Conservation (phyloP, 306 rosid species). For the Rosa rugosa region DNA sequence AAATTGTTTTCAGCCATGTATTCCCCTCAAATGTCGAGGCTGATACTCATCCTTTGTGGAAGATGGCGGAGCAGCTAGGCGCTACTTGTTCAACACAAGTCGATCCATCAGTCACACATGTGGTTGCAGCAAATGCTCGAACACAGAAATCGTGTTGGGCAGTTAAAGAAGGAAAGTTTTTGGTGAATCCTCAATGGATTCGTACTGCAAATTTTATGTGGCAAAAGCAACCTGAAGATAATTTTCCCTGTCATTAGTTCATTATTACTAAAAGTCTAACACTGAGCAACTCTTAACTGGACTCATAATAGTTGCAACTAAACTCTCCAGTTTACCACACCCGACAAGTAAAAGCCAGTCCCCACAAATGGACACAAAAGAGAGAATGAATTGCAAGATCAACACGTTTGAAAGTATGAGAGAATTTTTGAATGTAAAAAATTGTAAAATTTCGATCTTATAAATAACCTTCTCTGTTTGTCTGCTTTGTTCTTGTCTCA, state of each 20-base stretch:
- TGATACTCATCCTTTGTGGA: conserved; percentile 51
- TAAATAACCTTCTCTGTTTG: too few relatives aligned
- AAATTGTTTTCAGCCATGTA: conserved; percentile 61
- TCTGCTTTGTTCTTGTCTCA: too few relatives aligned
- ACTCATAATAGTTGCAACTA: too few relatives aligned
- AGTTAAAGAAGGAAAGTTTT: conserved; percentile 44
- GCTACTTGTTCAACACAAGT: conserved; percentile 61
- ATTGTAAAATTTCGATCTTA: too few relatives aligned
- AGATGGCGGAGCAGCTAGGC: conserved; percentile 78
- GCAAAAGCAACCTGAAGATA: conserved; percentile 71
- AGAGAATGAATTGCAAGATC: too few relatives aligned
- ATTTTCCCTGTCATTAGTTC: conserved; percentile 22
- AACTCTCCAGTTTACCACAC: too few relatives aligned
- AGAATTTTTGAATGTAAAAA: too few relatives aligned
- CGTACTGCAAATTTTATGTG: conserved; percentile 77
- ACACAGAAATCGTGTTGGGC: conserved; percentile 85
- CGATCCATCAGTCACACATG: conserved; percentile 66
- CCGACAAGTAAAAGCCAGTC: too few relatives aligned
- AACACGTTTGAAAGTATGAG: too few relatives aligned
- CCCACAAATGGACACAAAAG: too few relatives aligned
- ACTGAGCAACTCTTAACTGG: too few relatives aligned
- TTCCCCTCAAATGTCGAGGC: conserved; percentile 43
- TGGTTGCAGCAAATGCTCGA: conserved; percentile 64
- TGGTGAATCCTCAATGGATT: conserved; percentile 81
- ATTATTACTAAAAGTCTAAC: too few relatives aligned